Base-by-base conservation (phyloP, 495 filamentous ascomycete species). In the Pyronema domesticum region DNA sequence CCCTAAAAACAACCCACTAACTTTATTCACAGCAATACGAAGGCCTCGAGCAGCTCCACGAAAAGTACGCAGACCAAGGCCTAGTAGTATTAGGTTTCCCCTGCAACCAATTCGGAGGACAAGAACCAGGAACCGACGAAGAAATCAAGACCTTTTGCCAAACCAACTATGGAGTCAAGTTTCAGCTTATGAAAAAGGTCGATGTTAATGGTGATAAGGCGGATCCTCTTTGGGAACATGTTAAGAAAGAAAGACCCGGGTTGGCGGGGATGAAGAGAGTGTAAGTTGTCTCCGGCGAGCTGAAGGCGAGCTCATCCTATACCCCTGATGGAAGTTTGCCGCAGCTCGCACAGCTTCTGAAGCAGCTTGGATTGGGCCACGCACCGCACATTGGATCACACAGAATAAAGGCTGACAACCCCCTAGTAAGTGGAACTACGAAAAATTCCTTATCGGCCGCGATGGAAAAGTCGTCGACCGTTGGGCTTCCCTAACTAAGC, bases 61-160 rank as follows among this genome's bases (percentile, higher is more conserved):
- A 95, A 70, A 72, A 76, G 44, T 64, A 95, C 65, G 77, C 74
- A 49, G 73, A 73, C 36, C 76, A 86, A 45, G 75, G 85, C 59
- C 89, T 98, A 71, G 70, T 74, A 58, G 78, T 99, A 68, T 74
- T 99, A 61, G 91, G 89, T 60, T 95, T 99, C 74, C 91, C 91
- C 53, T 95, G 89, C 79, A 96, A 95, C 74, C 91, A 99, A 70
- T 99, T 99, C 73, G 83, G 80, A 65, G 67, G 67, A 58, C 93
- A 96, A 67, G 93, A 96, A 60, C 89, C 88, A 13, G 88, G 85
- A 57, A 72, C 73, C 72, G 80, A 91, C 69, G 89, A 91, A 59
- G 81, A 94, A 37, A 95, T 96, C 69, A 84, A 93, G 70, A 69
- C 71, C 55, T 65, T 65, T 43, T 65, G 63, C 63, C 59, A 43